A percentile compares a stretch with the other conserved stretches of the same genome.
Conservation (phyloP, 192 early-diverging fungal genomes). For the Coemansia sp. region DNA sequence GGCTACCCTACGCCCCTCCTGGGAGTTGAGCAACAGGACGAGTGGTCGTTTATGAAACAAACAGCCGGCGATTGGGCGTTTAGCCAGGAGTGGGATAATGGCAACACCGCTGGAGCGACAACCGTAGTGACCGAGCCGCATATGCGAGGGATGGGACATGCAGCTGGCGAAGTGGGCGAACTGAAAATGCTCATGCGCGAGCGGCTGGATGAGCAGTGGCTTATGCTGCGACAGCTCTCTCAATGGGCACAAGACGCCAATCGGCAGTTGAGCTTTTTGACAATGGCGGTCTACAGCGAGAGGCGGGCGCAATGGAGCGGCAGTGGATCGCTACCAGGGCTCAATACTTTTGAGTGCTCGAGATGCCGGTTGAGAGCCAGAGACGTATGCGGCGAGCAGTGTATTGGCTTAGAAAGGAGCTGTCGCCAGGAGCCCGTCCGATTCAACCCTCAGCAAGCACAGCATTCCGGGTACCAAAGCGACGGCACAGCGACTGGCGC, state of each 20-base stretch:
- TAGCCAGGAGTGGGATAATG: not conserved
- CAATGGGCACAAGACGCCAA: constrained; percentile 33
- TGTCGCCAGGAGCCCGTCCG: constrained; percentile 19
- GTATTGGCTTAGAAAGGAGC: not conserved
- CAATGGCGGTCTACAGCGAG: constrained; percentile 15
- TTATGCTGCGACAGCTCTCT: constrained; percentile 31
- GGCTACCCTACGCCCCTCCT: not conserved
- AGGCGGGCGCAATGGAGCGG: not conserved
- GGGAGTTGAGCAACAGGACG: constrained; percentile 2
- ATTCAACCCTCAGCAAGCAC: constrained; percentile 17
- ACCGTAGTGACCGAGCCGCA: not conserved
- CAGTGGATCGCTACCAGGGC: not conserved
- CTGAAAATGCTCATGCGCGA: constrained; percentile 23
- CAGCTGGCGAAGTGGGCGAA: constrained; percentile 19
- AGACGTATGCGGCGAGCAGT: not conserved
- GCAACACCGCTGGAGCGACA: not conserved
- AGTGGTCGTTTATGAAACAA: not conserved
- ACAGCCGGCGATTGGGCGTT: not conserved
- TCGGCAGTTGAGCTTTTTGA: constrained; percentile 24
- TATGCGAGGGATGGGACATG: not conserved
- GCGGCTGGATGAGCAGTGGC: constrained; percentile 47
- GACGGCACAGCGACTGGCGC: not conserved
- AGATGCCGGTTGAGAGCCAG: not conserved
- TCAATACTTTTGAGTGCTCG: not conserved
- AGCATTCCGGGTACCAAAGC: not conserved